phyloP scores from a whole-genome alignment of 306 rosid genomes.

The Rosa rugosa region DNA sequence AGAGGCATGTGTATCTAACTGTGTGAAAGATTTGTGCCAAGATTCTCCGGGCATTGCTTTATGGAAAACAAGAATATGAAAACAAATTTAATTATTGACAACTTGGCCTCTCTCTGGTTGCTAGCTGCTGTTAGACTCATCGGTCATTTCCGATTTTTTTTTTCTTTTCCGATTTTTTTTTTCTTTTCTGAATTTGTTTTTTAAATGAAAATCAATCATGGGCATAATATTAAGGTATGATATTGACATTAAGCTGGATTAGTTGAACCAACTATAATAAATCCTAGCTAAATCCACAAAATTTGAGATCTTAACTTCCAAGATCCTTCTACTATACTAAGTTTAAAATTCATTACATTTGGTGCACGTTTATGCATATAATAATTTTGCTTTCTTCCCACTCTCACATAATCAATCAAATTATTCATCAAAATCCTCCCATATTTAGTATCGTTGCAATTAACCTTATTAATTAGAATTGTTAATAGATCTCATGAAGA shows the following conservation, averaged over 20 bases:
- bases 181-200: neutral
- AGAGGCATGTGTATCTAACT: conserved; percentile 42
- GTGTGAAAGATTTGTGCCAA: conserved; percentile 73
- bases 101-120: conserved; percentile 31
- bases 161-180: too few species aligned
- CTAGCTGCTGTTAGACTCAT: conserved; percentile 2
- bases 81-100: conserved; percentile 53
- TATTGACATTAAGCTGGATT: neutral
- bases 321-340: neutral
- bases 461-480: neutral
- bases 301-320: neutral
- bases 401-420: neutral
- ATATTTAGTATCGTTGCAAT: neutral
- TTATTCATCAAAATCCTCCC: neutral
- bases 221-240: neutral
- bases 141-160: neutral
- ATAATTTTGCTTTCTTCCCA: neutral
- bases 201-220: conserved; percentile 1
- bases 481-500: neutral
- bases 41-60: conserved; percentile 72
- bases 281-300: neutral
- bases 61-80: conserved; percentile 46
- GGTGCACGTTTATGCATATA: neutral
- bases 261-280: neutral
- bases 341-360: neutral